Percentiles rank a stretch among this genome's conserved stretches.
phyloP scores from a whole-genome alignment of 306 rosid genomes.

The peach (Prunus persica) region DNA sequence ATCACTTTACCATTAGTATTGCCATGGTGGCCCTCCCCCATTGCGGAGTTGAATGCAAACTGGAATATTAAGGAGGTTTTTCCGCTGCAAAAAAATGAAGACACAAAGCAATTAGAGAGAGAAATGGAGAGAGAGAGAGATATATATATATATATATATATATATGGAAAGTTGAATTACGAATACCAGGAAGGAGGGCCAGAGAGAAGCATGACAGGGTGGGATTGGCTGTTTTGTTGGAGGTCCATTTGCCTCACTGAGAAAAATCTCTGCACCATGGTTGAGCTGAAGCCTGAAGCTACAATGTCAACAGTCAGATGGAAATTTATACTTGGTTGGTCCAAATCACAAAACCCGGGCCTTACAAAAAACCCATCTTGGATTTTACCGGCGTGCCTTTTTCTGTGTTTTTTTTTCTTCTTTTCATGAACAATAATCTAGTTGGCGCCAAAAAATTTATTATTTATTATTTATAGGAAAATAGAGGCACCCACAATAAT shows the following conservation, averaged over 20 bases:
- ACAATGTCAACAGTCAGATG: background rate
- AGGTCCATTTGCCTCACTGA: slow-evolving; percentile 23
- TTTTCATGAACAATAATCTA: too few relatives aligned
- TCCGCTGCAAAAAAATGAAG: slow-evolving; percentile 39
- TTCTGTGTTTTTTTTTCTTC: too few relatives aligned
- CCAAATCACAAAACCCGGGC: background rate
- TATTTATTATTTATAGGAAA: too few relatives aligned
- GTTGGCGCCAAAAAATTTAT: too few relatives aligned
- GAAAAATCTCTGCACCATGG: slow-evolving; percentile 65
- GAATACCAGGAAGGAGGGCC: slow-evolving; percentile 83
- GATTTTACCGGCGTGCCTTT: background rate
- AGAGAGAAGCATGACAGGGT: slow-evolving; percentile 52
- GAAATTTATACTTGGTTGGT: background rate
- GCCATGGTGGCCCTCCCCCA: slow-evolving; percentile 18
- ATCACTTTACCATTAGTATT: slow-evolving; percentile 34
- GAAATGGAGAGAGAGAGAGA: too few relatives aligned
- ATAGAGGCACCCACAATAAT: too few relatives aligned
- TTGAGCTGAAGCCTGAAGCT: background rate
- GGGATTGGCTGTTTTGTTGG: slow-evolving; percentile 16
- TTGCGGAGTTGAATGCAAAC: slow-evolving; percentile 65
- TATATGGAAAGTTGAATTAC: background rate
- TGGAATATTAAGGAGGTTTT: slow-evolving; percentile 82
- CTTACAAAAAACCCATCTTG: background rate
- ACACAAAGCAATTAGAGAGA: background rate
- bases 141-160: background rate